Evolutionary conservation across 2,329 filamentous ascomycete species (phyloP).

Genomic region (Fusarium lyarnte): DNA sequence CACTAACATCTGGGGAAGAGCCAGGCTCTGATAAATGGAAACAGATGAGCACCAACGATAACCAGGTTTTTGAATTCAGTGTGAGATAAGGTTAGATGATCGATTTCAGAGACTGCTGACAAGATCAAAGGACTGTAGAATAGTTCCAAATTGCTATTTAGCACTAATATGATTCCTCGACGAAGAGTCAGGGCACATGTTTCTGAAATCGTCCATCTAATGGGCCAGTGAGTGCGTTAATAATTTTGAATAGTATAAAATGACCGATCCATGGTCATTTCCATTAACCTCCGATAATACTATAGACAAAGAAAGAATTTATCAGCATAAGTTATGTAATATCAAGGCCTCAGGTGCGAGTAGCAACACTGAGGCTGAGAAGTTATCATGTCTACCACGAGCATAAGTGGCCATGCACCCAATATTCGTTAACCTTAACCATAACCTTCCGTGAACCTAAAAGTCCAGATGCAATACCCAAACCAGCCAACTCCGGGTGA

Average conservation of each 20-base stretch:
- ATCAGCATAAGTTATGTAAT: background rate
- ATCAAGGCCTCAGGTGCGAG: background rate
- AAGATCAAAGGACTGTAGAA: background rate
- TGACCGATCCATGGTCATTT: background rate
- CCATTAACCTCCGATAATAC: background rate
- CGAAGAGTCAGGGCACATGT: background rate
- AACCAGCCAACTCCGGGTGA: constrained; percentile 8
- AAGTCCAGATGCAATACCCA: background rate
- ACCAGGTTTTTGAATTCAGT: background rate
- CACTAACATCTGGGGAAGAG: constrained; percentile 19
- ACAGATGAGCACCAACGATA: background rate
- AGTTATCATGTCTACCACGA: background rate
- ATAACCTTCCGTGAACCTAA: background rate
- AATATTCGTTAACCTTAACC: background rate
- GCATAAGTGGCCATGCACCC: background rate
- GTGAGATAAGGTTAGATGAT: background rate
- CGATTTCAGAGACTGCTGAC: background rate
- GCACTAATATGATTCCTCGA: background rate
- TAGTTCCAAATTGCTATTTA: background rate
- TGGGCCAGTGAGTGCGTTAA: background rate
- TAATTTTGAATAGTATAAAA: background rate
- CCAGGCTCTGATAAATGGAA: background rate
- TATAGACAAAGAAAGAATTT: background rate
- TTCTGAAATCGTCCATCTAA: background rate
- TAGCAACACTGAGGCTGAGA: background rate